Evolutionary conservation across 139 green algal species (phyloP).

Genomic region (Monoraphidium neglectum): DNA sequence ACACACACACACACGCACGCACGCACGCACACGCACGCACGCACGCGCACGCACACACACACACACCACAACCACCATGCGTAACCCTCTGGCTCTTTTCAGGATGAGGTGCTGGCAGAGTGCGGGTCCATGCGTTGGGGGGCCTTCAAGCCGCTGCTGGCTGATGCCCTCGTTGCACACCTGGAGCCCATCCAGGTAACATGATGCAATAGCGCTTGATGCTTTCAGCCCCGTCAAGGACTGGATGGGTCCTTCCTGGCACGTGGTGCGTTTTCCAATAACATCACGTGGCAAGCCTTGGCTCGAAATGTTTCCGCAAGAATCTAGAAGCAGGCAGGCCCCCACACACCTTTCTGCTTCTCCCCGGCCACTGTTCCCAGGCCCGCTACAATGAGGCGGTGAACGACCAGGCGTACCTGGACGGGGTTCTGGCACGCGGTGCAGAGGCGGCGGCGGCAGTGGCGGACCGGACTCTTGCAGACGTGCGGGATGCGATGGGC

Average conservation of each 20-base stretch:
- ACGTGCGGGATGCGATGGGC: constrained; percentile 77
- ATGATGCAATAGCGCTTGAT: constrained; percentile 29
- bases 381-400: constrained; percentile 58
- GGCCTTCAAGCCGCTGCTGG: constrained; percentile 93
- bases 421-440: constrained; percentile 62
- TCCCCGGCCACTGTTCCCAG: no score
- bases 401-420: constrained; percentile 53
- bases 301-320: neutral
- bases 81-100: neutral
- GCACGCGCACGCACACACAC: neutral
- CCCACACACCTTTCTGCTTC: neutral
- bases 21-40: no score
- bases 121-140: constrained; percentile 85
- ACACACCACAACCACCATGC: neutral
- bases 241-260: constrained; percentile 50
- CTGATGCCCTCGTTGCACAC: constrained; percentile 93
- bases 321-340: neutral
- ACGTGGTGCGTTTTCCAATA: constrained; percentile 16
- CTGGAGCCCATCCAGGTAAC: constrained; percentile 86
- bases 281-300: neutral
- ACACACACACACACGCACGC: no score
- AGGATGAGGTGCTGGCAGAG: constrained; percentile 66
- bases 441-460: constrained; percentile 59
- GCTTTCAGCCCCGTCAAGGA: constrained; percentile 29
- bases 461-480: constrained; percentile 61